Evolutionary conservation across 768 basidiomycete species (phyloP).

Genomic region (Zangia roseola): DNA sequence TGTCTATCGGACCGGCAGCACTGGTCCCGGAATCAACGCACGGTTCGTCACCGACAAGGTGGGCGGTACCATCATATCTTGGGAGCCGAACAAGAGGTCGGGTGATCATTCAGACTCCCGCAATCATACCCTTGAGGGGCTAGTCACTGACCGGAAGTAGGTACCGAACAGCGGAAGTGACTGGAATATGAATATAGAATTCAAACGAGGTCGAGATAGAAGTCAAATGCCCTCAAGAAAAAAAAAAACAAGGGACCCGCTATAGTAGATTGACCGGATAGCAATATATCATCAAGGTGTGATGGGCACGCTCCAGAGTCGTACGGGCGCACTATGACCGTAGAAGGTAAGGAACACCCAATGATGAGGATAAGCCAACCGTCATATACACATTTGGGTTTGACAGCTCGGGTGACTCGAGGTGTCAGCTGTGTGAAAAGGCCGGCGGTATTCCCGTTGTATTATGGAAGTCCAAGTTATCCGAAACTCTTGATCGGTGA

Average conservation of each 20-base stretch:
- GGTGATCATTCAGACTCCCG: too few relatives aligned
- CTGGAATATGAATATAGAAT: neutral
- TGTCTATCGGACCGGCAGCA: too few relatives aligned
- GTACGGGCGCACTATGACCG: constrained; percentile 4
- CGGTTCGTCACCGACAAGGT: too few relatives aligned
- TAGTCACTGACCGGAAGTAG: too few relatives aligned
- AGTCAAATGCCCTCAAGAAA: neutral
- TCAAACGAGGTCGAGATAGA: neutral
- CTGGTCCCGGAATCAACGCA: too few relatives aligned
- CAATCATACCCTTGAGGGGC: too few relatives aligned
- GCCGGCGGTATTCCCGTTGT: neutral
- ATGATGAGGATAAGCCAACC: neutral
- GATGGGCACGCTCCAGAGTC: too few relatives aligned
- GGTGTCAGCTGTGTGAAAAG: constrained; percentile 11
- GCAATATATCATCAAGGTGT: neutral
- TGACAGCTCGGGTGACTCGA: constrained; percentile 1
- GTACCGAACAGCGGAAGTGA: neutral
- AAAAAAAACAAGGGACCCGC: neutral
- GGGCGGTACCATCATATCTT: too few relatives aligned
- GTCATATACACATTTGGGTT: constrained; percentile 14
- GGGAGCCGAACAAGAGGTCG: too few relatives aligned
- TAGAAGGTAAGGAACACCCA: constrained; percentile 1
- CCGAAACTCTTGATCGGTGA: neutral
- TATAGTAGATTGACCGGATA: neutral
- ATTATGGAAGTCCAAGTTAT: neutral